Conservation (phyloP, 306 rosid species). For the Medicago lupulina region DNA sequence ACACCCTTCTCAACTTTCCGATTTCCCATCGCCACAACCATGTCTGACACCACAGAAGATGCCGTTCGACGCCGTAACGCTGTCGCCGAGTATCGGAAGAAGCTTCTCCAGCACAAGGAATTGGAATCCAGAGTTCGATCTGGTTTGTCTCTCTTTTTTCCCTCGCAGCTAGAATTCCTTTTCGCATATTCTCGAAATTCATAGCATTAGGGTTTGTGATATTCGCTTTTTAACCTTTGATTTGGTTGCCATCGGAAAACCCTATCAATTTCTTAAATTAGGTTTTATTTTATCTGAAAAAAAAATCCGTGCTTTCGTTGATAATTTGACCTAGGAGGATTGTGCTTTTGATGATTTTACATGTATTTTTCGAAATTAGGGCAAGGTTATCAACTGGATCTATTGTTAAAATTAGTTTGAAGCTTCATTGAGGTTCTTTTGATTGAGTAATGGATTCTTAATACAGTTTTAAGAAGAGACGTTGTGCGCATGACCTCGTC, state of each 20-base stretch:
- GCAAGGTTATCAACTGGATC: constrained; percentile 35
- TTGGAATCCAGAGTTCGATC: constrained; percentile 85
- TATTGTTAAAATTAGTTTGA: constrained; percentile 21
- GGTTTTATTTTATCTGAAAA: background rate
- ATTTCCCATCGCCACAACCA: constrained; percentile 32
- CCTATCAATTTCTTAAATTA: constrained; percentile 13
- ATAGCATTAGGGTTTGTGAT: constrained; percentile 39
- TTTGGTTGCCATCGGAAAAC: constrained; percentile 6
- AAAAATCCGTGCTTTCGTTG: background rate
- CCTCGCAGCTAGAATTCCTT: background rate
- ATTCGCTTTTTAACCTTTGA: background rate
- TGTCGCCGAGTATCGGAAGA: constrained; percentile 74
- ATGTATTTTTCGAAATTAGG: constrained; percentile 38
- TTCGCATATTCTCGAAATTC: background rate
- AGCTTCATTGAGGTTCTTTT: constrained; percentile 19
- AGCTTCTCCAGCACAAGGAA: constrained; percentile 90
- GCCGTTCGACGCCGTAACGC: constrained; percentile 71
- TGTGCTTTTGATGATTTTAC: background rate
- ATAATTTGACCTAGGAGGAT: background rate
- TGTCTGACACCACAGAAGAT: constrained; percentile 75
- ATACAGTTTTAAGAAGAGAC: constrained; percentile 5
- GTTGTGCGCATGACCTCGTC: background rate
- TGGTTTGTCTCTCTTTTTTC: constrained; percentile 53
- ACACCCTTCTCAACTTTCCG: background rate
- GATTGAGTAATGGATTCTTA: background rate